phyloP scores from a whole-genome alignment of 1,284 basidiomycete species.

The Cutaneotrichosporon cyanovorans region DNA sequence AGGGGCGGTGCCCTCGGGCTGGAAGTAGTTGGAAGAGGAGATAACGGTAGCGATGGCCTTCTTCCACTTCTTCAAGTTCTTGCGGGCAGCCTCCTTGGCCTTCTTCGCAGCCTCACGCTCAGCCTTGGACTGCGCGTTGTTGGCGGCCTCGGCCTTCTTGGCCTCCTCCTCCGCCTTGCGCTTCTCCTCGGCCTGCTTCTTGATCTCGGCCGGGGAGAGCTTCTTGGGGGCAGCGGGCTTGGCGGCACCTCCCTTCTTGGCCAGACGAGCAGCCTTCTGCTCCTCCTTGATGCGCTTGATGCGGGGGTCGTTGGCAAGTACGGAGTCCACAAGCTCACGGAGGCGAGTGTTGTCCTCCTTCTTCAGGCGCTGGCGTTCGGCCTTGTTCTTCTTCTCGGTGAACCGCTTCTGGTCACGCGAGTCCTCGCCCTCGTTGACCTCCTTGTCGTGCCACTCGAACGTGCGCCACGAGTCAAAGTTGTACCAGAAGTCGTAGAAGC shows the following conservation, averaged over 20 bases:
- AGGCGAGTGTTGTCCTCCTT: constrained; percentile 95
- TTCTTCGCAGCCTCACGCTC: constrained; percentile 84
- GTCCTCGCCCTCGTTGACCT: constrained; percentile 95
- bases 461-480: constrained; percentile 98
- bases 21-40: constrained; percentile 54
- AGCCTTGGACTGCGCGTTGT: constrained; percentile 48
- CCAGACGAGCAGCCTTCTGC: constrained; percentile 89
- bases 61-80: constrained; percentile 52
- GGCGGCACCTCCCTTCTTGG: constrained; percentile 67
- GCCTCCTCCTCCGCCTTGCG: constrained; percentile 70
- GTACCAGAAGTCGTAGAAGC: constrained; percentile 99
- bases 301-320: constrained; percentile 79
- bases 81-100: constrained; percentile 61
- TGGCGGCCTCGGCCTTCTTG: constrained; percentile 61
- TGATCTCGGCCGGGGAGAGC: constrained; percentile 60
- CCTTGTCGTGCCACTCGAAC: constrained; percentile 98
- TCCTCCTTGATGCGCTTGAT: constrained; percentile 97
- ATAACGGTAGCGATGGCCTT: constrained; percentile 50
- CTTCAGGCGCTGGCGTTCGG: constrained; percentile 90
- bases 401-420: constrained; percentile 98
- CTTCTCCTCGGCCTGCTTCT: constrained; percentile 64
- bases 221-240: constrained; percentile 45
- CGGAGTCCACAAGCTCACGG: constrained; percentile 77
- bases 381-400: constrained; percentile 99
- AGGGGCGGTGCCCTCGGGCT: constrained; percentile 47